Evolutionary conservation across 2,329 filamentous ascomycete species (phyloP), one percentile per base, ranked within the genome.

Genomic region (Xylogone sp.): DNA sequence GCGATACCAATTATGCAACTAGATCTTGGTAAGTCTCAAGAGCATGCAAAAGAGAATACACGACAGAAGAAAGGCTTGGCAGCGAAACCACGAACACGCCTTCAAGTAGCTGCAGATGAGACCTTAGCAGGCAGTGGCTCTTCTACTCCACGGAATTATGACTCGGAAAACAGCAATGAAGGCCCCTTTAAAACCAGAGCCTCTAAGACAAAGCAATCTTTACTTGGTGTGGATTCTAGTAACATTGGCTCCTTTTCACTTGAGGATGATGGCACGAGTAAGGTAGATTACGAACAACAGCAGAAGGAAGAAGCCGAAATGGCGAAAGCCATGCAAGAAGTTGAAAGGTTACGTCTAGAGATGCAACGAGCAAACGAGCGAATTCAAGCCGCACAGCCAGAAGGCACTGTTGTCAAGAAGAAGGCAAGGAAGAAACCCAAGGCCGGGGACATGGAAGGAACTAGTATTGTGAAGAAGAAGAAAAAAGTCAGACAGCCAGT

Each of bases 1-100:
- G 83, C 90, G 2, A 99, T 99, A 61, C 94, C 94, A 2, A 93
- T 99, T 62, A 94, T 99, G 84, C 85, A 96, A 65, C 78, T 99
- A 45, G 86, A 95, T 55, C 78, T 97, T 7, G 84, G 86, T 27
- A 79, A 78, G 53, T 69, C 68, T 39, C 62, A 54, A 42, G 19
- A 55, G 27, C 46, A 54, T 51, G 50, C 66, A 46, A 50, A 65
- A 47, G 55, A 61, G 60, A 53, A 46, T 56, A 64, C 13, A 52
- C 63, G 13, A 53, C 65, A 53, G 57, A 69, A 55, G 60, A 69
- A 55, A 64, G 68, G 60, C 58, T 65, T 51, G 60, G 67, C 46
- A 50, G 66, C 63, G 20, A 75, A 76, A 58, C 69, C 75, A 4
- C 74, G 78, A 1, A 82, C 82, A 53, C 82, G 76, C 59, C 81